Conservation (phyloP, 75 land plant genomes). For the Selaginella tamariscina region DNA sequence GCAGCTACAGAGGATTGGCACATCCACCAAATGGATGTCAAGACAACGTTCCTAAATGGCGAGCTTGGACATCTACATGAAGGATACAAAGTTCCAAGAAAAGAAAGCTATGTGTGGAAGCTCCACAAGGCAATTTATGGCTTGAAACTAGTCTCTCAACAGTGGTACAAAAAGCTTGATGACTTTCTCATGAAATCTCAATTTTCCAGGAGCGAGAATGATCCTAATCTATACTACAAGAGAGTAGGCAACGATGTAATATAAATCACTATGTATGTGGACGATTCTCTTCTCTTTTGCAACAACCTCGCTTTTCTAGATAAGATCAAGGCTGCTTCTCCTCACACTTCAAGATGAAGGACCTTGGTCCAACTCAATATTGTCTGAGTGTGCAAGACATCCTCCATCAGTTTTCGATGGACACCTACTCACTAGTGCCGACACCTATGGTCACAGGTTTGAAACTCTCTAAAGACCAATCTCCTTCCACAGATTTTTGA, state of each 20-base stretch:
- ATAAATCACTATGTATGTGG: too few relatives aligned
- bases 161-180: constrained; percentile 10
- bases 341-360: background rate
- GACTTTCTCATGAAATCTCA: too few relatives aligned
- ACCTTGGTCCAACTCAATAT: background rate
- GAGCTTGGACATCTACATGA: background rate
- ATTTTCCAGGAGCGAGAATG: too few relatives aligned
- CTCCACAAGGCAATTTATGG: constrained; percentile 15
- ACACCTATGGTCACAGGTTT: background rate
- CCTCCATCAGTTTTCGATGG: background rate
- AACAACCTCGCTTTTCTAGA: too few relatives aligned
- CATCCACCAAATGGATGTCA: constrained; percentile 4
- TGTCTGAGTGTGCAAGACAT: background rate
- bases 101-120: constrained; percentile 6
- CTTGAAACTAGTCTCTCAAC: background rate
- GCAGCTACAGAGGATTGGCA: background rate
- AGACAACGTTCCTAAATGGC: constrained; percentile 1
- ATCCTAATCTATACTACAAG: too few relatives aligned
- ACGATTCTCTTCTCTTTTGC: too few relatives aligned
- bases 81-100: background rate
- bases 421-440: background rate
- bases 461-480: background rate
- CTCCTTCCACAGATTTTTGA: background rate
- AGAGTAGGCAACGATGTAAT: too few relatives aligned
- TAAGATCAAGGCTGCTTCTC: background rate